These are phyloP conservation scores for Beta macrorhiza DNA, from an alignment of 179 eudicot species.

Conservation along the genomic window DNA sequence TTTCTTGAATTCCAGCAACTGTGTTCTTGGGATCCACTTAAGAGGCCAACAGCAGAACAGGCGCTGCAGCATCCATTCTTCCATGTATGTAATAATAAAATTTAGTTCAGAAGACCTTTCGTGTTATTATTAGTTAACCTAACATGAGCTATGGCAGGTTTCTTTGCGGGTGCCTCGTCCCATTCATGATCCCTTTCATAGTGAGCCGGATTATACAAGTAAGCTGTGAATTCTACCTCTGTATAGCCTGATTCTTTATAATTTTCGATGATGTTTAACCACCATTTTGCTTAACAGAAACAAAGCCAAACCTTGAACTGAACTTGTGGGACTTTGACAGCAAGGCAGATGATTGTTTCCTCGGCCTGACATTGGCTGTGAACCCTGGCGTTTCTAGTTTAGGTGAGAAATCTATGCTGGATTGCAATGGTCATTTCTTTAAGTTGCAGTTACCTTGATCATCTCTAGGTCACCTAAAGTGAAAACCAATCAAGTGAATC, in stretches of 20 bases:
- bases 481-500: background rate
- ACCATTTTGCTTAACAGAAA: slow-evolving; percentile 37
- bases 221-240: slow-evolving; percentile 18
- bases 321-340: slow-evolving; percentile 85
- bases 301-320: slow-evolving; percentile 83
- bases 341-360: slow-evolving; percentile 80
- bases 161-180: slow-evolving; percentile 59
- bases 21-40: slow-evolving; percentile 87
- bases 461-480: background rate
- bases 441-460: background rate
- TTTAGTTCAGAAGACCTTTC: background rate
- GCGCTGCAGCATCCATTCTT: slow-evolving; percentile 85
- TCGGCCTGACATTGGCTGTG: slow-evolving; percentile 88
- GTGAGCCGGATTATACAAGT: slow-evolving; percentile 50
- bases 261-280: background rate
- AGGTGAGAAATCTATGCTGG: slow-evolving; percentile 43
- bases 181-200: slow-evolving; percentile 52
- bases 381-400: slow-evolving; percentile 65
- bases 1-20: slow-evolving; percentile 50
- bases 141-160: slow-evolving; percentile 45
- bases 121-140: slow-evolving; percentile 20
- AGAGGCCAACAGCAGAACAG: slow-evolving; percentile 95
- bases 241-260: background rate
- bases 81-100: slow-evolving; percentile 42
- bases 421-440: background rate